A percentile compares a stretch with the other conserved stretches of the same genome.
Conservation (phyloP, 345 rosid species). For the Anastatica hierochuntica region DNA sequence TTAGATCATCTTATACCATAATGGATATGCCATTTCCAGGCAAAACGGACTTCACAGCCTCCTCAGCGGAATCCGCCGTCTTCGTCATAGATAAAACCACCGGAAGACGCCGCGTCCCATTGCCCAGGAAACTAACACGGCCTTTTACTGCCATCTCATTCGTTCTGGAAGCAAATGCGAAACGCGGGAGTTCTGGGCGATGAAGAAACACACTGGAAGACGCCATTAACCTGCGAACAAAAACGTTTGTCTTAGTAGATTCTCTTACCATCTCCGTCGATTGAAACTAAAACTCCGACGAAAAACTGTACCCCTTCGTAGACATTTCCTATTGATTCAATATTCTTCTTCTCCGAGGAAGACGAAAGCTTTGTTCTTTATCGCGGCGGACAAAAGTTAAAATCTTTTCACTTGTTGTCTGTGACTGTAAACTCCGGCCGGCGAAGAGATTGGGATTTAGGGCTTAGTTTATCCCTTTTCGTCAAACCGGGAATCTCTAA, state of each 20-base stretch:
- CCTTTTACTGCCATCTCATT: not conserved
- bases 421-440: slow-evolving; percentile 16
- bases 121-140: slow-evolving; percentile 9
- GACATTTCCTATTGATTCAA: slow-evolving; percentile 11
- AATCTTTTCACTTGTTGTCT: slow-evolving; percentile 4
- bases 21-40: slow-evolving; percentile 29
- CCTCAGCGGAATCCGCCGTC: slow-evolving; percentile 15
- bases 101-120: slow-evolving; percentile 10
- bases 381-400: not conserved
- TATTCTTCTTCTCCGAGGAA: not conserved
- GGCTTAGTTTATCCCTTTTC: too few species aligned
- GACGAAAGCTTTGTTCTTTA: slow-evolving; percentile 4
- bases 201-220: slow-evolving; percentile 20
- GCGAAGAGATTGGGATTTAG: slow-evolving; percentile 12
- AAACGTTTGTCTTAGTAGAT: not conserved
- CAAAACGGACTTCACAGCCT: slow-evolving; percentile 16
- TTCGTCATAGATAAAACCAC: slow-evolving; percentile 29
- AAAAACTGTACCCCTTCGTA: slow-evolving; percentile 18
- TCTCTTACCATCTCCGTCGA: not conserved
- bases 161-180: slow-evolving; percentile 20
- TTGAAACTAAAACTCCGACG: too few species aligned
- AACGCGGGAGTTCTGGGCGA: not conserved
- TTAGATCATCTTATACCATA: slow-evolving; percentile 26
- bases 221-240: slow-evolving; percentile 26
- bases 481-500: too few species aligned